These are phyloP conservation scores for Blastomyces emzantsi DNA, from an alignment of 2,329 filamentous ascomycete species.

Conservation along the genomic window DNA sequence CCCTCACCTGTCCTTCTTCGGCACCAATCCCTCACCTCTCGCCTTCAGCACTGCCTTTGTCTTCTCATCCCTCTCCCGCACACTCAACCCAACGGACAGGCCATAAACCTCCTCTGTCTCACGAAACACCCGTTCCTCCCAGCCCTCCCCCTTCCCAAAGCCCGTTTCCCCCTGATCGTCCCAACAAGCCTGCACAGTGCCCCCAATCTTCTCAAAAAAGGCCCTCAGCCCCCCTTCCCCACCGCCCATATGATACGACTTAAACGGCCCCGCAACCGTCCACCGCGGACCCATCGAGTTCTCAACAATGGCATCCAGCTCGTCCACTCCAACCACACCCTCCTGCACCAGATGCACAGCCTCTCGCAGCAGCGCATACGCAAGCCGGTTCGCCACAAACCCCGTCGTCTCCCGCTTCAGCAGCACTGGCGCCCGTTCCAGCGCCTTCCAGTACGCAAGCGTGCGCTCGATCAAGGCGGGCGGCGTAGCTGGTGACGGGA, in stretches of 20 bases:
- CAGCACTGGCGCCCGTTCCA: slow-evolving; percentile 41
- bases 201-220: slow-evolving; percentile 49
- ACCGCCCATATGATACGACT: slow-evolving; percentile 51
- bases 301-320: slow-evolving; percentile 47
- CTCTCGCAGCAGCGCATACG: slow-evolving; percentile 49
- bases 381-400: slow-evolving; percentile 51
- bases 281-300: slow-evolving; percentile 47
- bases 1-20: background rate
- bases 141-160: slow-evolving; percentile 35
- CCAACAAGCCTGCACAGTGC: slow-evolving; percentile 49
- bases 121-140: slow-evolving; percentile 39
- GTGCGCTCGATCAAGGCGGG: slow-evolving; percentile 33
- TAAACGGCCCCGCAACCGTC: slow-evolving; percentile 49
- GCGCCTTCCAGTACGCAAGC: slow-evolving; percentile 38
- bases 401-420: slow-evolving; percentile 45
- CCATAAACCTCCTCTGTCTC: slow-evolving; percentile 44
- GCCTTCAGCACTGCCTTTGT: slow-evolving; percentile 21
- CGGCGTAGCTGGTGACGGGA: slow-evolving; percentile 41
- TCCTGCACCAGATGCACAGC: slow-evolving; percentile 46
- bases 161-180: slow-evolving; percentile 38
- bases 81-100: slow-evolving; percentile 16
- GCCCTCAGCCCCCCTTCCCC: slow-evolving; percentile 44
- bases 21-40: slow-evolving; percentile 16
- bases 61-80: slow-evolving; percentile 22
- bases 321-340: slow-evolving; percentile 45